Percentiles rank a stretch among this genome's conserved stretches.
Conservation (phyloP, 225 moss, liverwort and hornwort species). For the Pseudisothecium myosuroides region DNA sequence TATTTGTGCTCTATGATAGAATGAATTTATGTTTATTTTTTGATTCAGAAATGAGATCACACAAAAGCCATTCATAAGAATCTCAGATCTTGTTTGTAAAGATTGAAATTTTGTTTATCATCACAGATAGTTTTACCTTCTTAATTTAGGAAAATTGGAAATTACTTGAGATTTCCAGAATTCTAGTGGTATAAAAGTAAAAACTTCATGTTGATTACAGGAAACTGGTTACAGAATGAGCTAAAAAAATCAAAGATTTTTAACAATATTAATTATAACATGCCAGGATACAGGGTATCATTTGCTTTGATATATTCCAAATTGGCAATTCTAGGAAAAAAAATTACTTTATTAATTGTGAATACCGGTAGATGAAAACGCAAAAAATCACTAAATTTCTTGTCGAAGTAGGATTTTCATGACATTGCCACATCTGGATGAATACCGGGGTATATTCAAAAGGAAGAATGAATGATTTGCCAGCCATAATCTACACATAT, state of each 20-base stretch:
- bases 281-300: neutral
- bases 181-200: neutral
- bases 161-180: neutral
- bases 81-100: too few species aligned
- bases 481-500: neutral
- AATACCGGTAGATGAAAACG: neutral
- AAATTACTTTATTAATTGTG: neutral
- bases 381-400: neutral
- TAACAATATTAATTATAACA: neutral
- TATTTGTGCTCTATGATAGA: too few species aligned
- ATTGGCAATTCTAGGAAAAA: neutral
- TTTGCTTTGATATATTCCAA: neutral
- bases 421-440: neutral
- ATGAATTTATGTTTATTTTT: too few species aligned
- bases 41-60: too few species aligned
- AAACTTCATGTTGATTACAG: too few species aligned
- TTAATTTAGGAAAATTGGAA: neutral
- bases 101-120: too few species aligned
- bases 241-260: neutral
- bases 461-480: neutral
- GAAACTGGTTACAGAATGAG: neutral
- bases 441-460: too few species aligned
- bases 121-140: neutral
- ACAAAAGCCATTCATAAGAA: too few species aligned
- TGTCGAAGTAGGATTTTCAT: neutral